Evolutionary conservation across 352 stramenopile species (phyloP), one percentile per base, ranked within the genome.

Genomic region (Phytophthora uliginosa): DNA sequence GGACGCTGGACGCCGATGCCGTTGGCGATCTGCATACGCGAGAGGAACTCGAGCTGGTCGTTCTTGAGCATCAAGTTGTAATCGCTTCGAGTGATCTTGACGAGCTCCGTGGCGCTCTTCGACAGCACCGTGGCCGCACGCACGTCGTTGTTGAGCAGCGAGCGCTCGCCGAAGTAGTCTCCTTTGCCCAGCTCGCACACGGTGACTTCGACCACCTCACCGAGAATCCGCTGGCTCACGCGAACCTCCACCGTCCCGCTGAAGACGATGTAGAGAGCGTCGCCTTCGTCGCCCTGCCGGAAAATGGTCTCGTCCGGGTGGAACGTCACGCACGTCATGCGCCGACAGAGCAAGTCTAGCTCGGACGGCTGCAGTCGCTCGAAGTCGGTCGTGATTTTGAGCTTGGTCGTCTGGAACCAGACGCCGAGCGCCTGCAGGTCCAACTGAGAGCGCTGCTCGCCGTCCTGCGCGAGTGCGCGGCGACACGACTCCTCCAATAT

Each of bases 11-110:
- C 58, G 2, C 68, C 68, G 17, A 82, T 63, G 2, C 77, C 80
- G 17, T 82, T 82, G 3, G 84, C 73, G 50, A 89, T 78, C 42
- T 91, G 85, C 74, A 91, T 85, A 2, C 85, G 77, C 34, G 81
- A 88, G 8, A 91, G 74, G 45, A 94, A 94, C 40, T 84, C 83
- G 53, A 90, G 76, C 56, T 92, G 87, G 56, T 93, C 85, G 53
- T 87, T 84, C 59, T 89, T 86, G 36, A 93, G 81, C 83, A 92
- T 89, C 36, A 91, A 63, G 57, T 90, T 86, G 74, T 94, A 94
- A 73, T 92, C 87, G 7, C 76, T 81, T 8, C 85, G 78, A 9
- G 84, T 86, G 74, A 94, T 92, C 34, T 78, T 75, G 2, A 94
- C 87, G 33, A 93, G 77, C 36, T 94, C 87, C 0, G 71, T 73